phyloP scores from a whole-genome alignment of 192 early-diverging fungal genomes.

The Radiomyces spectabilis region DNA sequence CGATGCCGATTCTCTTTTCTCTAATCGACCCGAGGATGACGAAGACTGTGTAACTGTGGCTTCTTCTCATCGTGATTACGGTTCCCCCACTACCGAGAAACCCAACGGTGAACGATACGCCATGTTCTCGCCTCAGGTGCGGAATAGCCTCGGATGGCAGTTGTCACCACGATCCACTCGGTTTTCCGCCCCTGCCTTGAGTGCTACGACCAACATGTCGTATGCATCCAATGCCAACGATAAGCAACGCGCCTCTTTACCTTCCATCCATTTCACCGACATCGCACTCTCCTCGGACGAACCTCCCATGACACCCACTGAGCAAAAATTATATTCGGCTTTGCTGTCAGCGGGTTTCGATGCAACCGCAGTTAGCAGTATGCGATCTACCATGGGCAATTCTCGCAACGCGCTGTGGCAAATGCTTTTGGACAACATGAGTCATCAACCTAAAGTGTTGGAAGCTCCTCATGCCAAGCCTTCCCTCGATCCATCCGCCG shows the following conservation, averaged over 20 bases:
- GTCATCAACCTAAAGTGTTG: neutral
- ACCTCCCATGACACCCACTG: slow-evolving; percentile 30
- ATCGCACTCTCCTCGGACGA: slow-evolving; percentile 20
- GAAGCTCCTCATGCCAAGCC: neutral
- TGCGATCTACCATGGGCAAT: slow-evolving; percentile 51
- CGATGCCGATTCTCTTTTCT: slow-evolving; percentile 12
- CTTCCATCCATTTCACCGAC: slow-evolving; percentile 25
- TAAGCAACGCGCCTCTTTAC: slow-evolving; percentile 9
- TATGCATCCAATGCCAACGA: no score
- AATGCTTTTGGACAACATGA: slow-evolving; percentile 42
- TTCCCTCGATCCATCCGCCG: neutral
- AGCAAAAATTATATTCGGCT: slow-evolving; percentile 35
- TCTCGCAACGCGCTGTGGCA: slow-evolving; percentile 62
- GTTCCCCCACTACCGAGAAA: neutral
- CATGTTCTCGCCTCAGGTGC: slow-evolving; percentile 13
- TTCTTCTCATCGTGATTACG: slow-evolving; percentile 2
- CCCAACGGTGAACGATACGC: neutral
- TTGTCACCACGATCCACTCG: slow-evolving; percentile 3
- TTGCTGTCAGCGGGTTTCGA: slow-evolving; percentile 53
- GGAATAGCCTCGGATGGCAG: slow-evolving; percentile 9
- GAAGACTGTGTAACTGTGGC: slow-evolving; percentile 18
- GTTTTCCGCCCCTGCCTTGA: slow-evolving; percentile 14
- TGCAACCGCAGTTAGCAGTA: slow-evolving; percentile 42
- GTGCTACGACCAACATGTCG: no score
- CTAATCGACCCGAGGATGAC: slow-evolving; percentile 12